phyloP scores from a whole-genome alignment of 2,329 filamentous ascomycete genomes.

The Stagonosporopsis cucurbitacearum region DNA sequence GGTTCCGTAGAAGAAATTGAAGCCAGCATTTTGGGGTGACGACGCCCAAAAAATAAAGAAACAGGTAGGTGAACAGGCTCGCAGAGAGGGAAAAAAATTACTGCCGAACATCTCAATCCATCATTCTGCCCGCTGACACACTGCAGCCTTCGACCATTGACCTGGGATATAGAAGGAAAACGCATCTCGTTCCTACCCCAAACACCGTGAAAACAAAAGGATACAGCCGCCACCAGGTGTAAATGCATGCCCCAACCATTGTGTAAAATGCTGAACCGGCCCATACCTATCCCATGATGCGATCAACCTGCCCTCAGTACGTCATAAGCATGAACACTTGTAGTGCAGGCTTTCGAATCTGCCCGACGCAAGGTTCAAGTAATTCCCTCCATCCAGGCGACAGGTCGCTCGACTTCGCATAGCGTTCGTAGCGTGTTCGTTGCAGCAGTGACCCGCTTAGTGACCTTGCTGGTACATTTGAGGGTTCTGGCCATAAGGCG shows the following conservation, averaged over 20 bases:
- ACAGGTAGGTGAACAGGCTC: constrained; percentile 13
- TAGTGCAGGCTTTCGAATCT: not conserved
- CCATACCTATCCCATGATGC: constrained; percentile 3
- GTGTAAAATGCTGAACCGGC: constrained; percentile 37
- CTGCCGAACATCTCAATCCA: constrained; percentile 11
- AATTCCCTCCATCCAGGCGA: not conserved
- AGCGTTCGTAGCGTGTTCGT: constrained; percentile 32
- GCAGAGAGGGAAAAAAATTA: constrained; percentile 10
- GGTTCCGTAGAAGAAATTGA: constrained; percentile 5
- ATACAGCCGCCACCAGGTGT: constrained; percentile 49
- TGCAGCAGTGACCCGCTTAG: constrained; percentile 34
- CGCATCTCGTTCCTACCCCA: constrained; percentile 27
- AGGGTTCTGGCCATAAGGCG: constrained; percentile 57
- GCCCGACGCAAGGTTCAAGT: not conserved
- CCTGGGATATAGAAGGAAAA: constrained; percentile 19
- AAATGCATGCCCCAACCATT: constrained; percentile 46
- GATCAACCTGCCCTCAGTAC: not conserved
- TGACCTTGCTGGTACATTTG: constrained; percentile 57
- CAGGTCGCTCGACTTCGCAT: constrained; percentile 30
- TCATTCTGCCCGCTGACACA: constrained; percentile 1
- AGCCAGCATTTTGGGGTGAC: constrained; percentile 11
- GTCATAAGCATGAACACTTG: not conserved
- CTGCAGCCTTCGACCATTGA: constrained; percentile 1
- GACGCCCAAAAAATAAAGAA: constrained; percentile 7
- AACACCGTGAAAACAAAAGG: constrained; percentile 43